A percentile compares a stretch with the other conserved stretches of the same genome.
These are phyloP conservation scores for Syzygium grande DNA, from an alignment of 345 rosid genomes.

Conservation along the genomic window DNA sequence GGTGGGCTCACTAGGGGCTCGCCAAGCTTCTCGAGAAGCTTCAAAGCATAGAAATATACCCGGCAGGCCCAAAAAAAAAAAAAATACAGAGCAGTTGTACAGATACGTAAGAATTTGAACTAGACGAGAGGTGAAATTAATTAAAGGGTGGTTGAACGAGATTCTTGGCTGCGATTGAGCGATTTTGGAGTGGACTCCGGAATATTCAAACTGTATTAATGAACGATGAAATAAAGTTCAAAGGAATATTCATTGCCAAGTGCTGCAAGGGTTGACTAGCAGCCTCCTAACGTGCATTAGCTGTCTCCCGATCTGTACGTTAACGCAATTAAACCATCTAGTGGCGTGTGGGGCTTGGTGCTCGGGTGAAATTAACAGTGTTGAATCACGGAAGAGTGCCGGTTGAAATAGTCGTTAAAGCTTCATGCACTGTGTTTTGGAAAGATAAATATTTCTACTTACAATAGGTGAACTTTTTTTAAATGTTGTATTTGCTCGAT, in stretches of 20 bases:
- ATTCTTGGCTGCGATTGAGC: neutral
- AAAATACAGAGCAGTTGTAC: neutral
- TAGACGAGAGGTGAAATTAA: neutral
- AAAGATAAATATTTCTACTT: too few species aligned
- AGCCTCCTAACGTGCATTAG: neutral
- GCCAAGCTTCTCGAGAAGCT: too few species aligned
- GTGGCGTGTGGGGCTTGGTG: neutral
- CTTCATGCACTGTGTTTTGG: neutral
- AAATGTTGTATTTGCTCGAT: neutral
- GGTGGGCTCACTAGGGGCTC: too few species aligned
- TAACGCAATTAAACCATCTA: neutral
- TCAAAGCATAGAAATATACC: too few species aligned
- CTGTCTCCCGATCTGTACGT: neutral
- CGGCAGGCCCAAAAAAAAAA: neutral
- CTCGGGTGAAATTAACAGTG: neutral
- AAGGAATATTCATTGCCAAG: neutral
- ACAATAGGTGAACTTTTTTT: too few species aligned
- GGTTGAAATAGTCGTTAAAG: too few species aligned
- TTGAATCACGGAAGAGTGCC: too few species aligned
- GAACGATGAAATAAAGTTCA: neutral
- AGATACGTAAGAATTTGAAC: neutral
- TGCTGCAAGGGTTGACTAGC: neutral
- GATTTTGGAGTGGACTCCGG: neutral
- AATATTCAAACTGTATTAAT: neutral
- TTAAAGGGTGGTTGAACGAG: neutral